Evolutionary conservation across 2,329 filamentous ascomycete species (phyloP).

Genomic region (Plectosphaerella sp.): DNA sequence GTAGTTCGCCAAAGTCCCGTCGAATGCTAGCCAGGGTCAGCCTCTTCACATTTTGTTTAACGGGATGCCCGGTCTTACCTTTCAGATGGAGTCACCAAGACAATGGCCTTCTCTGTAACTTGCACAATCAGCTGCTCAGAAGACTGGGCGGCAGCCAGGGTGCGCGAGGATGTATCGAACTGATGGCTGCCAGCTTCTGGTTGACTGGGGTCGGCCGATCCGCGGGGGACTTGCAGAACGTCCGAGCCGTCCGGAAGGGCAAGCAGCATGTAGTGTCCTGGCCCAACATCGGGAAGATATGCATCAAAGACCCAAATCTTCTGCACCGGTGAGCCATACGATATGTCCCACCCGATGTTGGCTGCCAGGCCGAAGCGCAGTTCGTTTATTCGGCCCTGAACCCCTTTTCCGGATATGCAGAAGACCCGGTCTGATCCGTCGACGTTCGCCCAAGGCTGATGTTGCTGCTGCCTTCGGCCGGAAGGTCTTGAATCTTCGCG

Average conservation of each 20-base stretch:
- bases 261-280: slow-evolving; percentile 37
- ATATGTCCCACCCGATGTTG: slow-evolving; percentile 55
- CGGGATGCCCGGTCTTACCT: slow-evolving; percentile 24
- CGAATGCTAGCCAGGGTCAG: background rate
- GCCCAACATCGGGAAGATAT: slow-evolving; percentile 12
- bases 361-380: slow-evolving; percentile 67
- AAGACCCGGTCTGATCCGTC: slow-evolving; percentile 50
- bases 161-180: slow-evolving; percentile 50
- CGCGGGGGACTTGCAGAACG: slow-evolving; percentile 42
- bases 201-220: slow-evolving; percentile 41
- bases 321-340: slow-evolving; percentile 42
- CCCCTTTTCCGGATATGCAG: slow-evolving; percentile 60
- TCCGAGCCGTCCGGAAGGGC: slow-evolving; percentile 45
- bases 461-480: slow-evolving; percentile 5
- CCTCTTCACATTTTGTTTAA: background rate
- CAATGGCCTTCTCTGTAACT: slow-evolving; percentile 45
- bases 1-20: slow-evolving; percentile 6
- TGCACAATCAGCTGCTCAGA: slow-evolving; percentile 40
- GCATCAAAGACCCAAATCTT: slow-evolving; percentile 48
- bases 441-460: slow-evolving; percentile 4
- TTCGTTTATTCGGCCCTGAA: slow-evolving; percentile 61
- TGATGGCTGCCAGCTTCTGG: slow-evolving; percentile 31
- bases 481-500: background rate
- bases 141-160: slow-evolving; percentile 39
- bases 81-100: slow-evolving; percentile 28